Conservation (phyloP, 352 stramenopile species). For the Saprolegnia diclina region DNA sequence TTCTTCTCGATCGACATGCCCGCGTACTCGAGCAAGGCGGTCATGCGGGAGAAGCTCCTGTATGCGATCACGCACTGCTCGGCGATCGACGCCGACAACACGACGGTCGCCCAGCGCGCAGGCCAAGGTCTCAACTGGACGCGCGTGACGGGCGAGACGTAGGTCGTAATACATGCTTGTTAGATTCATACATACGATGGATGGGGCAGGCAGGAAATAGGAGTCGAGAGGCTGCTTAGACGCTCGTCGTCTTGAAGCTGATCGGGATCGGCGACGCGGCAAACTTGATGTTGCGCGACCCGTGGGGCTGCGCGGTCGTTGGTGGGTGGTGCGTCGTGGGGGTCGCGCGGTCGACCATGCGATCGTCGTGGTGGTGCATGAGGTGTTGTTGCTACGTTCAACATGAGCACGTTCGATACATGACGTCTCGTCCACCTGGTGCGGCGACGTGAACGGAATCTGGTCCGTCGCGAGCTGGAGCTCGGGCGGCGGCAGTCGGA, state of each 20-base stretch:
- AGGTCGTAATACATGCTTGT: background rate
- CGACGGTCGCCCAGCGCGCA: slow-evolving; percentile 78
- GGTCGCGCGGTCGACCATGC: slow-evolving; percentile 23
- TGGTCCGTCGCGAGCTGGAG: slow-evolving; percentile 68
- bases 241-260: slow-evolving; percentile 28
- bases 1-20: slow-evolving; percentile 88
- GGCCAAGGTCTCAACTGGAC: slow-evolving; percentile 85
- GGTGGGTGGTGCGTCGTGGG: slow-evolving; percentile 32
- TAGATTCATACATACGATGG: background rate
- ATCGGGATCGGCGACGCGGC: slow-evolving; percentile 59
- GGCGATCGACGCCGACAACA: slow-evolving; percentile 85
- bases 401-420: background rate
- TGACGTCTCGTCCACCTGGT: background rate
- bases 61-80: slow-evolving; percentile 87
- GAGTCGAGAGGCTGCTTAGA: too few relatives aligned
- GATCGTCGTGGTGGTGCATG: slow-evolving; percentile 17
- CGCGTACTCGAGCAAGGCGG: slow-evolving; percentile 60
- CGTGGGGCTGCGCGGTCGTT: slow-evolving; percentile 43
- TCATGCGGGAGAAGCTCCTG: slow-evolving; percentile 79
- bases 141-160: slow-evolving; percentile 13
- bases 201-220: too few relatives aligned
- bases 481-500: slow-evolving; percentile 61
- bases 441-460: slow-evolving; percentile 30
- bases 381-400: background rate
- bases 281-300: slow-evolving; percentile 73